Conservation (phyloP, 345 rosid genomes). For the Brassica rapa region DNA sequence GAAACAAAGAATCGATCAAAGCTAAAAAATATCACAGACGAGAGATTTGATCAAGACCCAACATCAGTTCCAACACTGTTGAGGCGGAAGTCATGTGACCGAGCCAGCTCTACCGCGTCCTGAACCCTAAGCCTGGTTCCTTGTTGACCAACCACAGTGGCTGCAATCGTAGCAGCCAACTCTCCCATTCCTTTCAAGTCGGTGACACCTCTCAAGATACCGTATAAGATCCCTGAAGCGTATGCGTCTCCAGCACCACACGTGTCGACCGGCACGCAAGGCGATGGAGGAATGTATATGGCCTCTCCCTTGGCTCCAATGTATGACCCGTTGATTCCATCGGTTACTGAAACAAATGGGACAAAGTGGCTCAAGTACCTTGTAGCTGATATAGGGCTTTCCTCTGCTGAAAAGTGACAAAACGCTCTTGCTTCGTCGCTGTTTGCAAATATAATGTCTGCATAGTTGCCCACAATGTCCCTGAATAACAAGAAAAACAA, state of each 20-base stretch:
- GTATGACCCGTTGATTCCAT: conserved; percentile 86
- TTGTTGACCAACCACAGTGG: conserved; percentile 85
- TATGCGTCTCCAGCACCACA: conserved; percentile 98
- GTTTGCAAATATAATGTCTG: conserved; percentile 80
- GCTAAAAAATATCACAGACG: conserved; percentile 35
- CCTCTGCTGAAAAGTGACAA: conserved; percentile 70
- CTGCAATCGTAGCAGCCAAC: conserved; percentile 83
- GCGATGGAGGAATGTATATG: conserved; percentile 79
- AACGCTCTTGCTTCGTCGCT: conserved; percentile 88
- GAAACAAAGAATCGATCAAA: conserved; percentile 30
- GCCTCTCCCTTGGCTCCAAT: conserved; percentile 97
- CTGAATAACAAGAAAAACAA: conserved; percentile 41
- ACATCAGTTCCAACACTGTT: conserved; percentile 54
- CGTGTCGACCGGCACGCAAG: conserved; percentile 77
- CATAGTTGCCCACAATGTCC: conserved; percentile 86
- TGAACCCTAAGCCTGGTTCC: conserved; percentile 89
- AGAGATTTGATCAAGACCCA: conserved; percentile 63
- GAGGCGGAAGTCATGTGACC: conserved; percentile 57
- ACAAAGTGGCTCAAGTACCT: conserved; percentile 90
- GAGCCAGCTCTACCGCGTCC: conserved; percentile 67
- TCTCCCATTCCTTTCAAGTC: conserved; percentile 82
- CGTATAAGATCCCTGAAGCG: conserved; percentile 85
- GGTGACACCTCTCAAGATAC: conserved; percentile 68
- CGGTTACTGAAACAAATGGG: conserved; percentile 84
- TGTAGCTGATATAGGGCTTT: conserved; percentile 72